Evolutionary conservation across 768 basidiomycete species (phyloP).

Genomic region (Leccinum obscurum): DNA sequence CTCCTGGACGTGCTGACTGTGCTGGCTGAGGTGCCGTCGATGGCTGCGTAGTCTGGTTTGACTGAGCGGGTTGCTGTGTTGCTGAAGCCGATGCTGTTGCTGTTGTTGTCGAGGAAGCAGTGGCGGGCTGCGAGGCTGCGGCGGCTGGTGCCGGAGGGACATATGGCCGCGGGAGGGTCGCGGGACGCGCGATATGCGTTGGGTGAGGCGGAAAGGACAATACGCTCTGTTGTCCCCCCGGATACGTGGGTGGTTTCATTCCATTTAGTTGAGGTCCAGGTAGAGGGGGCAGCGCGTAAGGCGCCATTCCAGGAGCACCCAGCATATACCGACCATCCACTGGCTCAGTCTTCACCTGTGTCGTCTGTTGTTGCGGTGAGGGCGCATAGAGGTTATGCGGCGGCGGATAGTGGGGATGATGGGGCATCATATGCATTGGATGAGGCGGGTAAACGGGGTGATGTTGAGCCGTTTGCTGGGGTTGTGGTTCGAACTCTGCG

Average conservation of each 20-base stretch:
- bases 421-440: slow-evolving; percentile 58
- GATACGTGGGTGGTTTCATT: slow-evolving; percentile 49
- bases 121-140: slow-evolving; percentile 23
- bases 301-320: slow-evolving; percentile 39
- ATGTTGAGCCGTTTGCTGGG: slow-evolving; percentile 46
- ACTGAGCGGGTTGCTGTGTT: slow-evolving; percentile 19
- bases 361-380: slow-evolving; percentile 34
- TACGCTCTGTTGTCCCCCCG: slow-evolving; percentile 59
- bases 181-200: slow-evolving; percentile 28
- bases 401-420: slow-evolving; percentile 53
- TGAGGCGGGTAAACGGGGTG: slow-evolving; percentile 60
- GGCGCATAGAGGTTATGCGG: slow-evolving; percentile 53
- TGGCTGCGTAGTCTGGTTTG: slow-evolving; percentile 17
- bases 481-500: slow-evolving; percentile 81
- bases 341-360: slow-evolving; percentile 73
- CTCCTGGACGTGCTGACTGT: slow-evolving; percentile 21
- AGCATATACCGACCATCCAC: slow-evolving; percentile 69
- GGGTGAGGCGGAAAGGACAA: slow-evolving; percentile 50
- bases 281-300: slow-evolving; percentile 59
- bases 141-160: slow-evolving; percentile 19
- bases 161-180: slow-evolving; percentile 25
- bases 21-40: slow-evolving; percentile 17
- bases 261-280: slow-evolving; percentile 66
- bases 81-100: not conserved
- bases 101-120: slow-evolving; percentile 10